Base-by-base conservation (phyloP, 164 flowering plant genomes). In the Chimonanthus salicifolius region DNA sequence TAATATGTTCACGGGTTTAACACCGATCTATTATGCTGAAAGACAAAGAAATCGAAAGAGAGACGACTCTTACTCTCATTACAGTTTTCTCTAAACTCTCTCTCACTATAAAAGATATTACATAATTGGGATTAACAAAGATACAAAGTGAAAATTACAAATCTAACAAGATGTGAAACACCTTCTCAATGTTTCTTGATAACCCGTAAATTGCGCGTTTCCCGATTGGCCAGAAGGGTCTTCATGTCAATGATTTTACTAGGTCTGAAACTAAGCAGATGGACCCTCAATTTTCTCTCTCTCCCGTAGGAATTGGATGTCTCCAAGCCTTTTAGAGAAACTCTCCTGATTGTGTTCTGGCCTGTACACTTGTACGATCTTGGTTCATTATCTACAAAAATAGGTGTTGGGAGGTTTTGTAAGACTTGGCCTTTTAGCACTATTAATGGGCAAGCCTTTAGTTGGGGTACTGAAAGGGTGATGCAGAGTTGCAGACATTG, bases 401-500 rank as follows among this genome's bases (percentile, higher is more conserved):
- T 44, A 44, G 15, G 46, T 66, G 13, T 11, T 44, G 68, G 48
- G 47, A 5, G 16, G 47, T 6, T 43, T 45, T 33, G 6, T 15
- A 8, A 66, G 15, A 43, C 5, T 11, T 33, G 20, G 68, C 47
- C 13, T 66, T 16, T 15, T 44, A 16, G 13, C 47, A 10, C 0
- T 5, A 11, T 66, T n/a, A 44, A 45, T 66, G 47, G 48, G 15
- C 6, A 13, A 66, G 49, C 47, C 18, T 13, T 33, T 66, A 7
- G 10, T 66, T 33, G 33, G 33, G 33, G 20, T 33, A 6, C 4
- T 46, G 68, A 5, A 45, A n/a, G 6, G 7, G 68, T 66, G 68
- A 66, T 66, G 68, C 45, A 44, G 68, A 68, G 60, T 54, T 54
- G 16, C 60, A 21, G 66, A 68, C 70, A 68, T 47, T 4, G 54